These are phyloP conservation scores for Ganoderma meredithae DNA, from an alignment of 1,284 basidiomycete species.

Conservation along the genomic window DNA sequence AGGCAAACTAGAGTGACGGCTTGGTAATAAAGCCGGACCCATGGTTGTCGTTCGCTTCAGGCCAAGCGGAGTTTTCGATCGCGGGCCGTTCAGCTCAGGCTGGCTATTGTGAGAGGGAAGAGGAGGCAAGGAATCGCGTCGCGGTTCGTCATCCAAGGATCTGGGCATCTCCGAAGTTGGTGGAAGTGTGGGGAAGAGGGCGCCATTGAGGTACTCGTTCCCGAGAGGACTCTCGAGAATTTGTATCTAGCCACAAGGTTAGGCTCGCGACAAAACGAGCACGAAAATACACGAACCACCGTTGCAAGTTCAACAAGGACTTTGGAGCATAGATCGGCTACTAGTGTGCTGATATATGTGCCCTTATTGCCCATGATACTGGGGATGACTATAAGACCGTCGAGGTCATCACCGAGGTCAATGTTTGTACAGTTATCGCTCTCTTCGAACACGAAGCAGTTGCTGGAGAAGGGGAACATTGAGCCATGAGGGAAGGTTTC, in stretches of 20 bases:
- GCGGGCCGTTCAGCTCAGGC: conserved; percentile 57
- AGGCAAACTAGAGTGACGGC: conserved; percentile 58
- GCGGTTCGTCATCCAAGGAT: conserved; percentile 54
- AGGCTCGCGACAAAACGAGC: conserved; percentile 24
- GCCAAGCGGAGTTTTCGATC: conserved; percentile 47
- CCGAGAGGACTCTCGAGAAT: conserved; percentile 74
- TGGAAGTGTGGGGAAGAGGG: conserved; percentile 67
- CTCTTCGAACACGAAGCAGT: conserved; percentile 84
- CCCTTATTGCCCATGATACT: conserved; percentile 83
- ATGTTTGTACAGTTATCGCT: conserved; percentile 63
- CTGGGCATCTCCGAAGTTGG: conserved; percentile 64
- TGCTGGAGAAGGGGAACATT: conserved; percentile 78
- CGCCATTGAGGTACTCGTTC: conserved; percentile 77
- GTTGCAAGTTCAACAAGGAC: conserved; percentile 84
- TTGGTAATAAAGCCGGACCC: conserved; percentile 42
- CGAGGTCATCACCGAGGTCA: conserved; percentile 62
- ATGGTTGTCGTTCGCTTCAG: conserved; percentile 63
- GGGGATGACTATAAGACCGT: conserved; percentile 77
- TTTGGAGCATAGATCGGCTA: conserved; percentile 87
- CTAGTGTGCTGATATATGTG: conserved; percentile 83
- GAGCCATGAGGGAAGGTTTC: conserved; percentile 71
- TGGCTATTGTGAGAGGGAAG: conserved; percentile 61
- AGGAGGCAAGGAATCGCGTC: conserved; percentile 51
- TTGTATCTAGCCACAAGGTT: conserved; percentile 54
- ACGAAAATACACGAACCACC: conserved; percentile 58